Conservation (phyloP, 129 eudicot species). For the Helianthus tuberosus region DNA sequence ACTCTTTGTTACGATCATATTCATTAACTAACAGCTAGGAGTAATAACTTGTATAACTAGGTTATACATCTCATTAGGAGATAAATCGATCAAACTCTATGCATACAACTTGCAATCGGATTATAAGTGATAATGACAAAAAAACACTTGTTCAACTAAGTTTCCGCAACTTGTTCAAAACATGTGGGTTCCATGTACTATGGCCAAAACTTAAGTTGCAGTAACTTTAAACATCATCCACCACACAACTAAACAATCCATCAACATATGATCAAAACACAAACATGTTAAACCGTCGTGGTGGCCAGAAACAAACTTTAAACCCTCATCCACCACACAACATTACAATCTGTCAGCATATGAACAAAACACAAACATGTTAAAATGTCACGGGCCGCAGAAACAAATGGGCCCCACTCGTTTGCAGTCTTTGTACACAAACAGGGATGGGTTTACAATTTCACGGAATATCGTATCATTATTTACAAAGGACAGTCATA, state of each 20-base stretch:
- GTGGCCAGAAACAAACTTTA: not conserved
- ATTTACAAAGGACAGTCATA: constrained; percentile 21
- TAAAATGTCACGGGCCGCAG: not conserved
- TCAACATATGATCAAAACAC: no score
- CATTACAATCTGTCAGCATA: constrained; percentile 3
- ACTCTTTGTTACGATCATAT: no score
- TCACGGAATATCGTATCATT: constrained; percentile 12
- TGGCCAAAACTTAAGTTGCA: no score
- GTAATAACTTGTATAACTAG: no score
- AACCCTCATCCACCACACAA: constrained; percentile 10
- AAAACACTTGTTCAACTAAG: not conserved
- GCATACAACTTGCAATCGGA: not conserved
- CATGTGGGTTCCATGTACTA: not conserved
- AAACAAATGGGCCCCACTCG: not conserved
- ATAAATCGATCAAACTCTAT: not conserved
- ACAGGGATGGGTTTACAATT: not conserved
- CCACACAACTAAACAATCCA: no score
- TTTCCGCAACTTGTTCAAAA: no score
- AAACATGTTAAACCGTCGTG: no score
- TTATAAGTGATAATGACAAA: not conserved
- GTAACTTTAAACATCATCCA: no score
- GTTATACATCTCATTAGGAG: not conserved
- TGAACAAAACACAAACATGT: constrained; percentile 21
- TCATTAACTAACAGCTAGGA: not conserved
- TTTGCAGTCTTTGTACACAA: not conserved